A percentile compares a stretch with the other conserved stretches of the same genome.
Evolutionary conservation across 176 grass and related monocot genomes (phyloP).

Genomic region (Aegilops umbellulata): DNA sequence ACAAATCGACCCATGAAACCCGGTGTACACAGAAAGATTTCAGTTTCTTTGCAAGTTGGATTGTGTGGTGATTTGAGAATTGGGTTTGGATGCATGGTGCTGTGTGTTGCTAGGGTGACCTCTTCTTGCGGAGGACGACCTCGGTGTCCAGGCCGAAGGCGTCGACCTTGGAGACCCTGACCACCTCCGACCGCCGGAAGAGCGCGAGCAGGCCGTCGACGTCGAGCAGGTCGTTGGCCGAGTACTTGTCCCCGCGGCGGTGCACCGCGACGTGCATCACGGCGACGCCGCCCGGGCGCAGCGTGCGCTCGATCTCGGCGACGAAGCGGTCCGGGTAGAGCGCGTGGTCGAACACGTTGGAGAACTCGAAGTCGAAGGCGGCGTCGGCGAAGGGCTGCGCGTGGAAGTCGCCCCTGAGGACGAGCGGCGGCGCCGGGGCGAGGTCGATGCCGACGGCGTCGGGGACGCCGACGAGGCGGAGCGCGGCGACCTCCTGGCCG

Average conservation of each 20-base stretch:
- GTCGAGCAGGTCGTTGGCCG: slow-evolving; percentile 74
- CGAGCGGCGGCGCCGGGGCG: slow-evolving; percentile 68
- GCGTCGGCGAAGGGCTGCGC: slow-evolving; percentile 55
- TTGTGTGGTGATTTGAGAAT: slow-evolving; percentile 7
- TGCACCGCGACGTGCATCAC: slow-evolving; percentile 82
- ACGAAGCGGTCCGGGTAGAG: slow-evolving; percentile 78
- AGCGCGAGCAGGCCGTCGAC: slow-evolving; percentile 52
- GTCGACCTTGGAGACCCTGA: slow-evolving; percentile 73
- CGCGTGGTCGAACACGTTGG: slow-evolving; percentile 95
- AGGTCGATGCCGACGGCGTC: slow-evolving; percentile 78
- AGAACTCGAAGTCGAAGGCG: slow-evolving; percentile 98
- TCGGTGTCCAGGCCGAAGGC: slow-evolving; percentile 90
- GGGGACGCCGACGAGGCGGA: slow-evolving; percentile 55
- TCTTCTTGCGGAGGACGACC: slow-evolving; percentile 77
- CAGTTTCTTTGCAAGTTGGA: not conserved
- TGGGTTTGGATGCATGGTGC: not conserved
- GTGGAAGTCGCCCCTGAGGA: slow-evolving; percentile 76
- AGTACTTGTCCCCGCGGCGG: slow-evolving; percentile 84
- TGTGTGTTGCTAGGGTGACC: not conserved
- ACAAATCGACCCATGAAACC: not conserved
- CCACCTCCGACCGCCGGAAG: slow-evolving; percentile 45
- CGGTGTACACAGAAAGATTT: not conserved
- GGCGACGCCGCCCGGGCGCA: slow-evolving; percentile 60
- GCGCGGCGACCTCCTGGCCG: slow-evolving; percentile 67
- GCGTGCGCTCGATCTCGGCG: slow-evolving; percentile 77